Evolutionary conservation across 805 yeast genomes (phyloP), one percentile per base, ranked within the genome.

Genomic region (Cyberlindnera japonica): DNA sequence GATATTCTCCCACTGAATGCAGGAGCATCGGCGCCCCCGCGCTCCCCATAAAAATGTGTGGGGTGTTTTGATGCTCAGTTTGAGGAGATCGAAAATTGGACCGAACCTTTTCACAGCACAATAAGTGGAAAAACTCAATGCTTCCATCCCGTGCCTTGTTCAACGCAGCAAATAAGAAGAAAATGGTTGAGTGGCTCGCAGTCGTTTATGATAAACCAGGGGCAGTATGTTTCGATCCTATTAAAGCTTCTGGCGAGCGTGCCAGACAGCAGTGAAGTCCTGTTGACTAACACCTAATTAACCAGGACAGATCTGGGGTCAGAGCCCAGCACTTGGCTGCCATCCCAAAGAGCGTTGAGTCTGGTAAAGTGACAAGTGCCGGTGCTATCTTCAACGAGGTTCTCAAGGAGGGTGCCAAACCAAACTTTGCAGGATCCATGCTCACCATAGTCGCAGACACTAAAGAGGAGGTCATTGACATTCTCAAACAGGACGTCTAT

Each of bases 181-280:
- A 59, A 43, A 65, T 68, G 72, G 69, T 65, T 65, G 87, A 82
- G 58, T 82, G 81, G 75, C 67, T 78, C 58, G 91, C 79, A 13
- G 68, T 82, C 54, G 75, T 83, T 25, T 80, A 68, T 59, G 95
- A 85, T 58, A 77, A 75, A 55, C 85, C 86, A 35, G 77, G 75
- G 29, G 62, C 75, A 26, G 48, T 45, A 19, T 14, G 53, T 45
- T 19, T 9, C 11, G 8, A 24, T 21, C 16, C 11, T 12, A 15
- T n/a, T n/a, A n/a, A n/a, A n/a, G n/a, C n/a, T n/a, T n/a, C n/a
- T n/a, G n/a, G n/a, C n/a, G n/a, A n/a, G n/a, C n/a, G n/a, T n/a
- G n/a, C n/a, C n/a, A n/a, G n/a, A n/a, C n/a, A n/a, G n/a, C n/a
- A n/a, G n/a, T n/a, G n/a, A 17, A 21, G 10, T 31, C 18, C 13